Base-by-base conservation (phyloP, 129 eudicot species). In the Smallanthus sonchifolius region DNA sequence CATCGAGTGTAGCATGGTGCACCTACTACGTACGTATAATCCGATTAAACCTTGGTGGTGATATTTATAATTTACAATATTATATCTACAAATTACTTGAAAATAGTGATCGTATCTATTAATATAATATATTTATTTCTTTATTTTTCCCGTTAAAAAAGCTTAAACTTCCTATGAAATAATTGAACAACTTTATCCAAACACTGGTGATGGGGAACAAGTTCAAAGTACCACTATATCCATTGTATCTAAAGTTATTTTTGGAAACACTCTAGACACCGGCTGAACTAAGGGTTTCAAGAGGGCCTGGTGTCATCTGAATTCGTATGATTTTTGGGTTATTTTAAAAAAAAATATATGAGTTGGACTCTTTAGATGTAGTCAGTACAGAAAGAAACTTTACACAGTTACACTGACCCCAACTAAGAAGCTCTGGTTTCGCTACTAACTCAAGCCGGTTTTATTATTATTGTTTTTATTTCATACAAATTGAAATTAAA, bases 131-230 rank as follows among this genome's bases (percentile, higher is more conserved):
- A 49, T 52, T n/a, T 52, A 17, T 54, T 54, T 57, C 16, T 24
- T 24, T 9, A 8, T 3, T 24, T 28, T 6, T 56, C 15, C 10
- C 15, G 14, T 20, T 56, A 56, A 13, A 14, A n/a, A 69, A 69
- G 34, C 11, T 37, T 71, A 44, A 5, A 11, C 11, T 36, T 54
- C 8, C 48, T 48, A 71, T 19, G 14, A 55, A 16, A 72, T 20
- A 74, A 73, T 16, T 45, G 60, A 32, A 44, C 44, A 7, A 17
- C 28, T 57, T 75, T 24, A 60, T 48, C 79, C 71, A 14, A 75
- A 63, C 71, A 75, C 67, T 19, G 49, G 9, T 70, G 38, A 74
- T 62, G 78, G 71, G 70, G 71, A 61, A 74, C 78, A 44, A 74
- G 51, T 62, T 62, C 47, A 62, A 61, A 28, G 70, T 60, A 73